phyloP scores from a whole-genome alignment of 805 yeast genomes.

The Candida maris region DNA sequence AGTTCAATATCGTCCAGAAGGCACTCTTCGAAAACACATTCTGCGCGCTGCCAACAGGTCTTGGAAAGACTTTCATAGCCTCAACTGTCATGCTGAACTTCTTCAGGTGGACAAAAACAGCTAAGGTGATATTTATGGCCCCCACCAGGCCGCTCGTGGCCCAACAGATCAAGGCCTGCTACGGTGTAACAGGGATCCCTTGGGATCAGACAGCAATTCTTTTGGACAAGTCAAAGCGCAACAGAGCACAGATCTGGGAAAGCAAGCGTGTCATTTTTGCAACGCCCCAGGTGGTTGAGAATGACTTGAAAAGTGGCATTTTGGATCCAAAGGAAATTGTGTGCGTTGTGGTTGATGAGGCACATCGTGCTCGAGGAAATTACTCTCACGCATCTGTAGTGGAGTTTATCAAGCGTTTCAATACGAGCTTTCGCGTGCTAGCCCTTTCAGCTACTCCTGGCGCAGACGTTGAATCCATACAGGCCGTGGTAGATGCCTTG shows the following conservation, averaged over 20 bases:
- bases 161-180: conserved; percentile 92
- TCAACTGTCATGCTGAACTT: conserved; percentile 89
- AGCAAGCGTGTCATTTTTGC: conserved; percentile 79
- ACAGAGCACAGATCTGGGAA: conserved; percentile 77
- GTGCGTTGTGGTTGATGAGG: conserved; percentile 87
- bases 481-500: conserved; percentile 73
- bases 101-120: conserved; percentile 74
- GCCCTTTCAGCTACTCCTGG: conserved; percentile 98
- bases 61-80: conserved; percentile 96
- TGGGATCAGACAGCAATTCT: conserved; percentile 73
- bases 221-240: conserved; percentile 47
- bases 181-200: conserved; percentile 82
- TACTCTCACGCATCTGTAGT: conserved; percentile 89
- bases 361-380: conserved; percentile 88
- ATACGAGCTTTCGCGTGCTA: conserved; percentile 64
- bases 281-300: conserved; percentile 95
- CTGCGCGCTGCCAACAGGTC: conserved; percentile 94
- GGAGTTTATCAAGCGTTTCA: conserved; percentile 56
- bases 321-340: conserved; percentile 73
- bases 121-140: conserved; percentile 90
- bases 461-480: conserved; percentile 80
- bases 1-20: conserved; percentile 68
- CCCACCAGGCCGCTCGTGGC: conserved; percentile 96
- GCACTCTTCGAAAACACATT: conserved; percentile 71
- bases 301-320: conserved; percentile 73